Base-by-base conservation (phyloP, 208 protist genomes). In the Acanthamoeba lenticulata region DNA sequence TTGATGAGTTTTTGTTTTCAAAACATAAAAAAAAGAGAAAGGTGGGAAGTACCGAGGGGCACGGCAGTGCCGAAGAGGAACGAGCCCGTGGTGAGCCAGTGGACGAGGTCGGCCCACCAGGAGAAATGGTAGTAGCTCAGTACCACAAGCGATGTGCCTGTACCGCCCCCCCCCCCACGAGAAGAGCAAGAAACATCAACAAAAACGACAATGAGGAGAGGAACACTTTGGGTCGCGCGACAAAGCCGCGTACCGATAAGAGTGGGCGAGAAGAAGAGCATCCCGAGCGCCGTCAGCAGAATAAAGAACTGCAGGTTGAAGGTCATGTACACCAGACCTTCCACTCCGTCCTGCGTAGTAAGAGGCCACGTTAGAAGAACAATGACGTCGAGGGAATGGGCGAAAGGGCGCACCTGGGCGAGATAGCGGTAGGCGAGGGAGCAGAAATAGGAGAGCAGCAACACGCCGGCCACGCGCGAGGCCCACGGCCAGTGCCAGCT, bases 71-170 rank as follows among this genome's bases (percentile, higher is more conserved):
- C 69, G 19, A 79, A 79, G 69, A 45, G 34, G 34, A 79, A 79
- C 34, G 36, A 5, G 0, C 69, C 69, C 27, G 32, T 79, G 32
- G 24, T 27, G 69, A 79, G 69, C 69, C 69, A 79, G 17, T 79
- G 38, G 6, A 27, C 5, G 27, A 79, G 36, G 21, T 79, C 69
- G 5, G 38, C 69, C 69, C 69, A 79, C 69, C 69, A 79, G 34
- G 69, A 79, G 32, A 79, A 79, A 17, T 79, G 69, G 9, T 79
- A 79, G 38, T 79, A 79, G 69, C 69, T 79, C 36, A 79, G 34
- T 29, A 79, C 69, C 69, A 79, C 69, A 2, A 79, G 69, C 21
- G 69, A 79, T 19, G 69, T 79, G 36, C 69, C 69, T 79, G 65
- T 7, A 11, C 11, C n/a, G 36, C 19, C 60, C 3, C 24, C 24